phyloP scores from a whole-genome alignment of 2,329 filamentous ascomycete species.

The Penicillium brevicompactum region DNA sequence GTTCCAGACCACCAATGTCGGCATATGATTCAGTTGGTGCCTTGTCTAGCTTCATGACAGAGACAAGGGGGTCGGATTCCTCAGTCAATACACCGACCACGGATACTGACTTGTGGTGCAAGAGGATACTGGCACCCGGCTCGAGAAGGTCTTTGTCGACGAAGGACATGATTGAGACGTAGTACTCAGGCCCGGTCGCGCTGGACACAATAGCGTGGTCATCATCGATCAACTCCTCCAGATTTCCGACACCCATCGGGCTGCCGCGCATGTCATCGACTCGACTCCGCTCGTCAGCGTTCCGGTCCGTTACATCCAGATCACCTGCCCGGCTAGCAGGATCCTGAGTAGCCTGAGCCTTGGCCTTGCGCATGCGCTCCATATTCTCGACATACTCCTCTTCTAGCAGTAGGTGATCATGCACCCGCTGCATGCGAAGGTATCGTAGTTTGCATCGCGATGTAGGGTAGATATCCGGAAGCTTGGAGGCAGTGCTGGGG shows the following conservation, averaged over 20 bases:
- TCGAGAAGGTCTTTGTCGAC: constrained; percentile 98
- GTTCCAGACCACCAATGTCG: constrained; percentile 94
- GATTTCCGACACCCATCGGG: constrained; percentile 95
- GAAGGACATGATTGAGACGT: constrained; percentile 99
- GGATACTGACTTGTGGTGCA: constrained; percentile 97
- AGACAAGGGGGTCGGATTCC: constrained; percentile 91
- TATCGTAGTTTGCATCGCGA: constrained; percentile 97
- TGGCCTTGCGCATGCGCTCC: constrained; percentile 90
- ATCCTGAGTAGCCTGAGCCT: constrained; percentile 66
- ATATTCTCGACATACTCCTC: constrained; percentile 99
- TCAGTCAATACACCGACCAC: constrained; percentile 97
- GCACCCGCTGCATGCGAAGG: constrained; percentile 96
- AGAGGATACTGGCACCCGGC: constrained; percentile 88
- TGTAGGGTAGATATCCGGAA: constrained; percentile 90
- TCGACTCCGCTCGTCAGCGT: constrained; percentile 90
- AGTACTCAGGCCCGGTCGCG: constrained; percentile 96
- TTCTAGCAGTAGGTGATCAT: constrained; percentile 94
- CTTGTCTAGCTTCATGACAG: constrained; percentile 99
- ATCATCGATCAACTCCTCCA: constrained; percentile 99
- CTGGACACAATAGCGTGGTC: constrained; percentile 98
- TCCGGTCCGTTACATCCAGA: constrained; percentile 77
- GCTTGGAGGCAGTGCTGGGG: constrained; percentile 90
- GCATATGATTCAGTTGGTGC: constrained; percentile 97
- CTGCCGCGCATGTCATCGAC: constrained; percentile 99
- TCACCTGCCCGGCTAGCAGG: constrained; percentile 63